Conservation (phyloP, 345 rosid species). For the Hibiscus syriacus region DNA sequence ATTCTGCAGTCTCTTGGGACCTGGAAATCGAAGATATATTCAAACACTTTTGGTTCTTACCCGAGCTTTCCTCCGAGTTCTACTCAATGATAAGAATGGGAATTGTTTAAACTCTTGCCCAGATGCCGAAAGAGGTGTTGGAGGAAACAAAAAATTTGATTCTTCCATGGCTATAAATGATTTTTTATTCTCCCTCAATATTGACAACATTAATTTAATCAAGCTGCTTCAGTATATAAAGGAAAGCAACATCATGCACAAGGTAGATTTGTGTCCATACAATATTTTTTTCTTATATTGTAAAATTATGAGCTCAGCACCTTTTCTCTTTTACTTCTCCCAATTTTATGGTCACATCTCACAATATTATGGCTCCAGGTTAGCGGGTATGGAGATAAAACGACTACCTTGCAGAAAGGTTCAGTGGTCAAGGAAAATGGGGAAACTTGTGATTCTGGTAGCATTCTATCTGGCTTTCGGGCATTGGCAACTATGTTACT, state of each 20-base stretch:
- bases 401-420: conserved; percentile 38
- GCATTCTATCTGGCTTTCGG: conserved; percentile 64
- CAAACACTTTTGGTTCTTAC: conserved; percentile 74
- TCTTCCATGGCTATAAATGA: conserved; percentile 77
- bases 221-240: conserved; percentile 68
- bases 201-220: conserved; percentile 84
- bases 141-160: conserved; percentile 25
- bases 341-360: neutral
- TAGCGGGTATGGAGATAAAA: conserved; percentile 64
- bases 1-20: conserved; percentile 62
- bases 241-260: conserved; percentile 79
- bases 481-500: conserved; percentile 55
- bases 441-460: conserved; percentile 34
- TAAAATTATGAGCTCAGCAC: neutral
- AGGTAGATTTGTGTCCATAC: conserved; percentile 41
- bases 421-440: conserved; percentile 21
- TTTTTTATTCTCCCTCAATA: conserved; percentile 66
- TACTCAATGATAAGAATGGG: conserved; percentile 32
- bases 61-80: conserved; percentile 50
- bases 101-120: conserved; percentile 16
- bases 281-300: neutral
- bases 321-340: conserved; percentile 10
- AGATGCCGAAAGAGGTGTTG: conserved; percentile 28
- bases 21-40: conserved; percentile 89
- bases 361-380: conserved; percentile 38